phyloP scores from a whole-genome alignment of 352 stramenopile genomes.

The Phytopythium vexans region DNA sequence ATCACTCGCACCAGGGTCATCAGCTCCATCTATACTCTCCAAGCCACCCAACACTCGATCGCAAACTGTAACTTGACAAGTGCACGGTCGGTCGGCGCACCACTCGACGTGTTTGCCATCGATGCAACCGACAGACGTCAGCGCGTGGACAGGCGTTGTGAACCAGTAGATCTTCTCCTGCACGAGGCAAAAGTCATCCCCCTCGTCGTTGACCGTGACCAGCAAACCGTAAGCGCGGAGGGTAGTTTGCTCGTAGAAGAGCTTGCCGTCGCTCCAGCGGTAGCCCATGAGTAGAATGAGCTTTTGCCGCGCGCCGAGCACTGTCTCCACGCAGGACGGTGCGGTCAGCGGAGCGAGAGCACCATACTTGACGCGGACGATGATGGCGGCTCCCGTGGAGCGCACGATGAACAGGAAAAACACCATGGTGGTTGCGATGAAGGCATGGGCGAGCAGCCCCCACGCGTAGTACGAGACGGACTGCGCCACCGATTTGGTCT shows the following conservation, averaged over 20 bases:
- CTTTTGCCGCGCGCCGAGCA: conserved; percentile 12
- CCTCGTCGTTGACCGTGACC: neutral
- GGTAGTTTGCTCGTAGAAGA: neutral
- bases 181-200: neutral
- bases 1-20: too few relatives aligned
- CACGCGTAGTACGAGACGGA: conserved; percentile 22
- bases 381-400: conserved; percentile 8
- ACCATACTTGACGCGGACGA: conserved; percentile 4
- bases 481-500: conserved; percentile 7
- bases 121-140: neutral
- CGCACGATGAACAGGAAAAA: conserved; percentile 1
- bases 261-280: conserved; percentile 7
- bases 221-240: neutral
- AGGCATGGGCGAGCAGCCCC: conserved; percentile 16
- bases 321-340: conserved; percentile 17
- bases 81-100: neutral
- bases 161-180: neutral
- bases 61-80: neutral
- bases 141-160: neutral
- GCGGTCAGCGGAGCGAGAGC: conserved; percentile 8
- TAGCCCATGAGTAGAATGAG: conserved; percentile 15
- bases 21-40: neutral
- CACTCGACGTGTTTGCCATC: neutral
- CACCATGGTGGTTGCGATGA: conserved; percentile 2
- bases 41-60: neutral